A percentile compares a stretch with the other conserved stretches of the same genome.
Evolutionary conservation across 164 flowering plant species (phyloP).

Genomic region (Kalanchoe fedtschenkoi): DNA sequence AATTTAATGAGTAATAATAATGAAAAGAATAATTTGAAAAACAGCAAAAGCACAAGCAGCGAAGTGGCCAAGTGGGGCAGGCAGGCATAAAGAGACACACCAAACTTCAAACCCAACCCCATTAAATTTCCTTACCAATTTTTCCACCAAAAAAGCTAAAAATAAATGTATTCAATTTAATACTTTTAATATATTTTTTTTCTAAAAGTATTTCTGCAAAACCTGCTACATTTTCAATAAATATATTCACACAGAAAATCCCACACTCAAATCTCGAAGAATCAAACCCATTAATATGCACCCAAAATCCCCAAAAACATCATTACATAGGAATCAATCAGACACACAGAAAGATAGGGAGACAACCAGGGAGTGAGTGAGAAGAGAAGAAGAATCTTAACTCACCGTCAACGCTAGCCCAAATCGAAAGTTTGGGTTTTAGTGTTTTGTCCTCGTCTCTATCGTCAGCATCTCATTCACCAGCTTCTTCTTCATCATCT

Average conservation of each 20-base stretch:
- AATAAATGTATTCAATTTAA: no score
- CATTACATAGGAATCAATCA: no score
- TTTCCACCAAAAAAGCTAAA: not conserved
- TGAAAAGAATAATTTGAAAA: no score
- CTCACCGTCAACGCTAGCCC: constrained; percentile 1
- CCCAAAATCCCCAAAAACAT: not conserved
- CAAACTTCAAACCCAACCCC: not conserved
- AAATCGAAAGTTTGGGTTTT: not conserved
- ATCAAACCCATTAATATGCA: no score
- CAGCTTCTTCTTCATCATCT: not conserved
- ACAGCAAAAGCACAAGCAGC: no score
- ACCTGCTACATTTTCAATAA: not conserved
- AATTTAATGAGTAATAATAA: no score
- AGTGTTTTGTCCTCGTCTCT: not conserved
- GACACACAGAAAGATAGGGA: not conserved
- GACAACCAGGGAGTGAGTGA: no score
- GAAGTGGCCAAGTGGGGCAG: no score
- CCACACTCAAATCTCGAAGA: not conserved
- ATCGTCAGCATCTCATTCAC: not conserved
- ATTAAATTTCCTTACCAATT: not conserved
- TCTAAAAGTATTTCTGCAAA: no score
- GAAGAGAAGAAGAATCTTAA: not conserved
- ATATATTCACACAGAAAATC: not conserved
- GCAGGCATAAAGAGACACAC: no score
- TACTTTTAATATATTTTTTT: no score